Evolutionary conservation across 495 filamentous ascomycete species (phyloP), one percentile per base, ranked within the genome.

Genomic region (Penicillium cataractarum): DNA sequence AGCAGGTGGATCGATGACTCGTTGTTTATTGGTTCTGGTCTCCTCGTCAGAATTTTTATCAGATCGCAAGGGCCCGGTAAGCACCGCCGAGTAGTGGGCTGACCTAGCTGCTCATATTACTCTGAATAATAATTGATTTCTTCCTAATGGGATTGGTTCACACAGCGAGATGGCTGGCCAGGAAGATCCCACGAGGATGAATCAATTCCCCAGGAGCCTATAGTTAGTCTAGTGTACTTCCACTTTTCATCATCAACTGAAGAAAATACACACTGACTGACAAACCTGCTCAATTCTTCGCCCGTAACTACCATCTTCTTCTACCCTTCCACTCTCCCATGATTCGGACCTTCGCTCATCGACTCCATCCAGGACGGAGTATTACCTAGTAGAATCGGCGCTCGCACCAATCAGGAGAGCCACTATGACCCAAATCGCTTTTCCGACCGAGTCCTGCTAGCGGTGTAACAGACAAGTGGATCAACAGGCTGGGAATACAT

Each of bases 341-440:
- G 15, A 3, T 44, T 61, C 56, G 37, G 57, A 44, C 27, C 57
- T 39, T 56, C 46, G 49, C 58, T 44, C 51, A 57, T 55, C 42
- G 40, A 46, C 40, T 15, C 35, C 35, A 39, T 22, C 19, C 39
- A 21, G 0, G 4, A 42, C 10, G 39, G 39, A 42, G 39, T 48
- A 72, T 70, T 68, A 66, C 67, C 60, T 66, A 70, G 65, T 61
- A 71, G 58, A 66, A 70, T 66, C 48, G 33, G 60, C 37, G 22
- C 37, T 62, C 27, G 7, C 21, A 37, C 70, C 70, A 72, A 72
- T 68, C 10, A 62, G 26, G 27, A 24, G 1, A 6, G 10, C 24
- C 22, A 31, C 4, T 15, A 49, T 62, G 53, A 40, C 21, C 54
- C 19, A 50, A 51, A 65, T 40, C n/a, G n/a, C 58, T 69, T 59